These are phyloP conservation scores for Colletotrichum trifolii DNA, from an alignment of 2,329 filamentous ascomycete genomes.

Conservation along the genomic window DNA sequence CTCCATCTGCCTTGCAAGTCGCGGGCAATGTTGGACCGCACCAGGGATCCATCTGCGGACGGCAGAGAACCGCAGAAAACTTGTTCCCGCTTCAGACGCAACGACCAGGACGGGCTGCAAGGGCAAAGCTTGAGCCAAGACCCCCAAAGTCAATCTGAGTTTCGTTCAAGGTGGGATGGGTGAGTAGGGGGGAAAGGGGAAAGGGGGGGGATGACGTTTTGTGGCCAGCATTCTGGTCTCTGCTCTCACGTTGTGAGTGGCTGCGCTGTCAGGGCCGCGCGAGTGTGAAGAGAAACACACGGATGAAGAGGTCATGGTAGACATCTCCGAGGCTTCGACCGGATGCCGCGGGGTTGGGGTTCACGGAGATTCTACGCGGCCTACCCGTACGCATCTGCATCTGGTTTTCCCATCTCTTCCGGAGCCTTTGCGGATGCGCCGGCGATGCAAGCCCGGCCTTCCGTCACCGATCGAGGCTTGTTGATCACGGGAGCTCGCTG, in stretches of 20 bases:
- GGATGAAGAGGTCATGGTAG: too few species aligned
- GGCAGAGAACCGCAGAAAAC: conserved; percentile 13
- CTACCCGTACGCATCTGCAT: too few species aligned
- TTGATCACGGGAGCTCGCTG: too few species aligned
- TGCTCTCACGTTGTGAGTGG: background rate
- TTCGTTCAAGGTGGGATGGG: conserved; percentile 5
- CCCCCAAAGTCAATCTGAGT: conserved; percentile 31
- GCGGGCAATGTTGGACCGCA: background rate
- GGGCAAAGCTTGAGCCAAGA: conserved; percentile 29
- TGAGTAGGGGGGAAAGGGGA: background rate
- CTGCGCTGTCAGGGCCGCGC: conserved; percentile 13
- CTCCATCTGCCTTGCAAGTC: too few species aligned
- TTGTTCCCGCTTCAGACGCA: conserved; percentile 18
- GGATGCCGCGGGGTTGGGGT: background rate
- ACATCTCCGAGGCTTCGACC: background rate
- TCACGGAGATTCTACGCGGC: too few species aligned
- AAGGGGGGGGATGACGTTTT: conserved; percentile 4
- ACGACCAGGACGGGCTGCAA: conserved; percentile 23
- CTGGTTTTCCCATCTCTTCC: background rate
- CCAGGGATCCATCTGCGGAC: background rate
- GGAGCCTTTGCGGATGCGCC: background rate
- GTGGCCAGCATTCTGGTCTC: background rate
- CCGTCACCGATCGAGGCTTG: background rate
- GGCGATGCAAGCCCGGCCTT: background rate
- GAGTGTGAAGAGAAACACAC: background rate